These are phyloP conservation scores for Epicoccum nigrum DNA, from an alignment of 2,329 filamentous ascomycete species.

Conservation along the genomic window DNA sequence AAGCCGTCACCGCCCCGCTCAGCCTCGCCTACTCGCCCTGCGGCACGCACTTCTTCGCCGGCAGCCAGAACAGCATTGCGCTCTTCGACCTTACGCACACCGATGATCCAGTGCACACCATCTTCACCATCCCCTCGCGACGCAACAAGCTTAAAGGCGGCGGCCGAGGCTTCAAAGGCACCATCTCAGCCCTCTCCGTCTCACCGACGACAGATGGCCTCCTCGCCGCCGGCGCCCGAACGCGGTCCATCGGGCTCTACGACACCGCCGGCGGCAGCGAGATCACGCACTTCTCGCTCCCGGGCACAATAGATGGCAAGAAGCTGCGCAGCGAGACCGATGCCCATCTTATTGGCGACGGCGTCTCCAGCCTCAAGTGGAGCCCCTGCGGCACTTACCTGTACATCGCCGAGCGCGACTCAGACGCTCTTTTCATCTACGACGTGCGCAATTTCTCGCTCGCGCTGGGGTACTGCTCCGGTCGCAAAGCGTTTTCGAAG, in stretches of 20 bases:
- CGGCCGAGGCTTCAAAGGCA: constrained; percentile 60
- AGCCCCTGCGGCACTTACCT: constrained; percentile 64
- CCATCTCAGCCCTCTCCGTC: constrained; percentile 59
- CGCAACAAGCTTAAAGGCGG: constrained; percentile 52
- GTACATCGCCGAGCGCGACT: constrained; percentile 63
- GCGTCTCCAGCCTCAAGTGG: constrained; percentile 64
- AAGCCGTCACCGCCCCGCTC: constrained; percentile 61
- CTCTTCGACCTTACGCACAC: constrained; percentile 61
- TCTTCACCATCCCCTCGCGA: constrained; percentile 55
- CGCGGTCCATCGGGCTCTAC: constrained; percentile 63
- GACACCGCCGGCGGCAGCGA: constrained; percentile 57
- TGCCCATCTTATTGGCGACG: constrained; percentile 49
- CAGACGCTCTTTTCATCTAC: constrained; percentile 62
- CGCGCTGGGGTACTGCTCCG: constrained; percentile 57
- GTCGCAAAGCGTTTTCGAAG: constrained; percentile 55
- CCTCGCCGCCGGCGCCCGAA: constrained; percentile 63
- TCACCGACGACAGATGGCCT: constrained; percentile 49
- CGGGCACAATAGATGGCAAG: constrained; percentile 21
- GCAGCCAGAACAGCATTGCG: constrained; percentile 60
- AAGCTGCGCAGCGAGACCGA: constrained; percentile 6
- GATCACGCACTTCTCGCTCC: constrained; percentile 59
- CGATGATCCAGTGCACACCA: constrained; percentile 51
- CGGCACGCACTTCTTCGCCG: constrained; percentile 62
- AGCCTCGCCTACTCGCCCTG: constrained; percentile 60
- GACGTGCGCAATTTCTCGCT: constrained; percentile 63